A percentile compares a stretch with the other conserved stretches of the same genome.
These are phyloP conservation scores for Ophiostoma pallidulum DNA, from an alignment of 2,329 filamentous ascomycete species.

Conservation along the genomic window DNA sequence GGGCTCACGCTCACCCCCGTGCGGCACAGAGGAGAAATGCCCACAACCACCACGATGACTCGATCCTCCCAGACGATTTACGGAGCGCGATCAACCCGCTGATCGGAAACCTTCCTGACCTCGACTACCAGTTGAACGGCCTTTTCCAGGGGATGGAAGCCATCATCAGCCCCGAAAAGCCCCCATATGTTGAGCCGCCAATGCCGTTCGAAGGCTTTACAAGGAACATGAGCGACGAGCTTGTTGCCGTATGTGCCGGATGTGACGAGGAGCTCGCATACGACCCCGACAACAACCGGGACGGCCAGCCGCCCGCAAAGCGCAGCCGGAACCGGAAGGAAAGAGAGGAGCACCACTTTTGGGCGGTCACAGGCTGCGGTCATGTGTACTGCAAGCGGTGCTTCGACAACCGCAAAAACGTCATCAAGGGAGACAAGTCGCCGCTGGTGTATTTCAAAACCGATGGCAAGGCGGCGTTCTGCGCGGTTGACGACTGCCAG, in stretches of 20 bases:
- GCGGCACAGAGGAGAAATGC: too few relatives aligned
- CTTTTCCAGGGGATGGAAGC: slow-evolving; percentile 13
- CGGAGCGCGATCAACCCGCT: slow-evolving; percentile 19
- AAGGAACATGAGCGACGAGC: slow-evolving; percentile 60
- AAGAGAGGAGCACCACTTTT: slow-evolving; percentile 71
- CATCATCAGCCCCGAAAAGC: slow-evolving; percentile 23
- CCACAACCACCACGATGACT: too few relatives aligned
- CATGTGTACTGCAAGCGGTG: slow-evolving; percentile 62
- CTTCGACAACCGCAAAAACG: slow-evolving; percentile 47
- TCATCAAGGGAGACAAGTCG: slow-evolving; percentile 26
- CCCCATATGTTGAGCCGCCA: slow-evolving; percentile 53
- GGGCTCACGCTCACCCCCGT: background rate
- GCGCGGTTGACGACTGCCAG: slow-evolving; percentile 48
- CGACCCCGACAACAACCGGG: slow-evolving; percentile 39
- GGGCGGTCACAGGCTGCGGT: slow-evolving; percentile 83
- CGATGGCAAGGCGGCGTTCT: slow-evolving; percentile 31
- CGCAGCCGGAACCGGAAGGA: slow-evolving; percentile 39
- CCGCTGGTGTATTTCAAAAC: slow-evolving; percentile 28
- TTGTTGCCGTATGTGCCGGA: slow-evolving; percentile 72
- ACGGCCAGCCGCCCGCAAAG: slow-evolving; percentile 25
- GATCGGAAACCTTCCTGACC: slow-evolving; percentile 22
- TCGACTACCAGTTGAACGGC: slow-evolving; percentile 27
- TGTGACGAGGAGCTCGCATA: slow-evolving; percentile 78
- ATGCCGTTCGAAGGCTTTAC: slow-evolving; percentile 69
- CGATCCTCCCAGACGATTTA: too few relatives aligned